phyloP scores from a whole-genome alignment of 2,329 filamentous ascomycete species.

The Talaromyces sp. region DNA sequence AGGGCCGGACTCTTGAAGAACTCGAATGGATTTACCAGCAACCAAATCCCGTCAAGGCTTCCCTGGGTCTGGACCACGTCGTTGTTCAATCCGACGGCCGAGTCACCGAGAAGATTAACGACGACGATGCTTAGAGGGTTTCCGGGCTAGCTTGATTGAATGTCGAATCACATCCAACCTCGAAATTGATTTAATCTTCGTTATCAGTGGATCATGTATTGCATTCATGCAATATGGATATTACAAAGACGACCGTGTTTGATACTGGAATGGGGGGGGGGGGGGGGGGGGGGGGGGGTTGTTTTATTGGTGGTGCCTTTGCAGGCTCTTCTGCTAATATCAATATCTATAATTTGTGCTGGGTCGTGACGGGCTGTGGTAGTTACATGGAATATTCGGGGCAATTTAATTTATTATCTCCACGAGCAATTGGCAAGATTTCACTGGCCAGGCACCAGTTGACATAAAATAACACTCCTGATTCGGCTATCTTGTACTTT shows the following conservation, averaged over 20 bases:
- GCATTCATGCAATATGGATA: not conserved
- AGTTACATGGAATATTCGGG: not conserved
- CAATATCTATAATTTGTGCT: not conserved
- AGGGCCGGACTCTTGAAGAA: constrained; percentile 11
- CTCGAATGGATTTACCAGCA: constrained; percentile 11
- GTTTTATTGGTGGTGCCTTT: not conserved
- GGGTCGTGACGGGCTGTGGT: not conserved
- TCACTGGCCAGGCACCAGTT: not conserved
- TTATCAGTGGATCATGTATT: not conserved
- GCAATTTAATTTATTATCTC: not conserved
- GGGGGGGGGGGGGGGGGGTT: too few relatives aligned
- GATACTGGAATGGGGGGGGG: not conserved
- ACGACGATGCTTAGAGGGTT: not conserved
- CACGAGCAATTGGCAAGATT: too few relatives aligned
- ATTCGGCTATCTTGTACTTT: not conserved
- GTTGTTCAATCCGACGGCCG: constrained; percentile 43
- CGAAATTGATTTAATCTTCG: not conserved
- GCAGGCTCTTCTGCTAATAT: too few relatives aligned
- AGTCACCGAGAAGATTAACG: constrained; percentile 44
- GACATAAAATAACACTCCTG: not conserved
- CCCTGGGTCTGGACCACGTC: constrained; percentile 44
- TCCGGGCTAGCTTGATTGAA: not conserved
- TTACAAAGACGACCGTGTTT: not conserved
- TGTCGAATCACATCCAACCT: not conserved
- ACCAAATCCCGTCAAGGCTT: constrained; percentile 40